These are phyloP conservation scores for Penicillium alfredii DNA, from an alignment of 495 filamentous ascomycete species.

Conservation along the genomic window DNA sequence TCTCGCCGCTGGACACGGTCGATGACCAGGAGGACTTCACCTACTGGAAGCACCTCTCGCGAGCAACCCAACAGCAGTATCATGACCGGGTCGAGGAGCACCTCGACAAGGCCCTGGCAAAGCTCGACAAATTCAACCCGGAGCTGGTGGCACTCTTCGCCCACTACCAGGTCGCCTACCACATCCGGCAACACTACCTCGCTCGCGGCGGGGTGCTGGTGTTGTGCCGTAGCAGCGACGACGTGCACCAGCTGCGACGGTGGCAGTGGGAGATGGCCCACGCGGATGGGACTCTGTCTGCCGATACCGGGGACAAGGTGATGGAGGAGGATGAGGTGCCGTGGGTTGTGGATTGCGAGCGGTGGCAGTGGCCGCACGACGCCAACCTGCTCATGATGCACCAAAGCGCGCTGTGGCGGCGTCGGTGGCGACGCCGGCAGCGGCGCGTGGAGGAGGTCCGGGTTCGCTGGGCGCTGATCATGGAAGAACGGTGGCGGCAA, in stretches of 20 bases:
- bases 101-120: constrained; percentile 3
- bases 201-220: constrained; percentile 15
- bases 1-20: constrained; percentile 11
- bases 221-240: constrained; percentile 24
- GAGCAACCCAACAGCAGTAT: constrained; percentile 19
- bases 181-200: constrained; percentile 33
- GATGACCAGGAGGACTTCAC: neutral
- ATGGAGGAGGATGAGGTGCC: no score
- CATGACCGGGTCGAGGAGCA: constrained; percentile 10
- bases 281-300: constrained; percentile 2
- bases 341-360: constrained; percentile 1
- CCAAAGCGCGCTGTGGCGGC: constrained; percentile 21
- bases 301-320: no score
- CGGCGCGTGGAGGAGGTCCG: constrained; percentile 12
- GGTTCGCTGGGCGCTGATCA: constrained; percentile 22
- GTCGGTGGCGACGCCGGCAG: constrained; percentile 10
- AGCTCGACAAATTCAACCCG: constrained; percentile 2
- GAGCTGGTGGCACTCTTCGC: constrained; percentile 18
- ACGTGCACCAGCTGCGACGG: constrained; percentile 20
- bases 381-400: constrained; percentile 15
- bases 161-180: constrained; percentile 30
- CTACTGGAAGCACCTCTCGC: constrained; percentile 18
- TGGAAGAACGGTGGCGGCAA: constrained; percentile 22
- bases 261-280: constrained; percentile 23
- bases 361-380: constrained; percentile 19